Evolutionary conservation across 352 stramenopile species (phyloP).

Genomic region (Phytophthora vignae): DNA sequence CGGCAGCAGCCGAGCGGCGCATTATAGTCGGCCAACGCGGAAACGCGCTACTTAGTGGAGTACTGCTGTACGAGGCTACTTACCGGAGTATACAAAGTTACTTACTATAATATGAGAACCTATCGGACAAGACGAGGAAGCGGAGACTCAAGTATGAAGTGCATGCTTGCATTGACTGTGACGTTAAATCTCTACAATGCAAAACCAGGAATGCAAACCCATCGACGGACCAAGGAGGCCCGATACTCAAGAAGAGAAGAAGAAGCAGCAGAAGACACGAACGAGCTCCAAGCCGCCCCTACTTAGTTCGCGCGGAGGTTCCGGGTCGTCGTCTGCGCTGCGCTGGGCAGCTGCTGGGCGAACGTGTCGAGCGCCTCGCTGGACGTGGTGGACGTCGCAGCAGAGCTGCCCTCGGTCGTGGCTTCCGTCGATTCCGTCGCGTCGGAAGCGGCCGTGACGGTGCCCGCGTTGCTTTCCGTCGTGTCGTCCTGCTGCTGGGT

Average conservation of each 20-base stretch:
- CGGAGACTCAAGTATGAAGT: background rate
- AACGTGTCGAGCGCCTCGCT: slow-evolving; percentile 24
- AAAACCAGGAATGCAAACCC: slow-evolving; percentile 22
- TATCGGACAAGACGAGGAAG: no score
- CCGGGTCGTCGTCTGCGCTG: slow-evolving; percentile 6
- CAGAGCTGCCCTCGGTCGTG: background rate
- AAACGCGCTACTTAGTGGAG: no score
- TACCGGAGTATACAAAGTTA: no score
- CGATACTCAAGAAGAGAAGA: slow-evolving; percentile 26
- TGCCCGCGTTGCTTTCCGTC: background rate
- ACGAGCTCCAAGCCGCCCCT: background rate
- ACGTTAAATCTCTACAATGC: slow-evolving; percentile 27
- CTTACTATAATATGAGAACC: no score
- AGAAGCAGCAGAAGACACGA: slow-evolving; percentile 15
- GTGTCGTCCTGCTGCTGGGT: slow-evolving; percentile 15
- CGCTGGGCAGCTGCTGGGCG: slow-evolving; percentile 12
- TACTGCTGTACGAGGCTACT: no score
- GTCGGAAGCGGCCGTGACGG: background rate
- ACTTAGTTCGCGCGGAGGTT: slow-evolving; percentile 36
- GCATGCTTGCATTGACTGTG: slow-evolving; percentile 30
- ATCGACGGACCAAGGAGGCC: slow-evolving; percentile 23
- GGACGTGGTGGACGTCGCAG: slow-evolving; percentile 8
- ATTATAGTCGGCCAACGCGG: no score
- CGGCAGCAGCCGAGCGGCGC: no score
- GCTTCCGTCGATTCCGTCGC: background rate